Evolutionary conservation across 345 rosid species (phyloP), one percentile per base, ranked within the genome.

Genomic region (Lumnitzera racemosa): DNA sequence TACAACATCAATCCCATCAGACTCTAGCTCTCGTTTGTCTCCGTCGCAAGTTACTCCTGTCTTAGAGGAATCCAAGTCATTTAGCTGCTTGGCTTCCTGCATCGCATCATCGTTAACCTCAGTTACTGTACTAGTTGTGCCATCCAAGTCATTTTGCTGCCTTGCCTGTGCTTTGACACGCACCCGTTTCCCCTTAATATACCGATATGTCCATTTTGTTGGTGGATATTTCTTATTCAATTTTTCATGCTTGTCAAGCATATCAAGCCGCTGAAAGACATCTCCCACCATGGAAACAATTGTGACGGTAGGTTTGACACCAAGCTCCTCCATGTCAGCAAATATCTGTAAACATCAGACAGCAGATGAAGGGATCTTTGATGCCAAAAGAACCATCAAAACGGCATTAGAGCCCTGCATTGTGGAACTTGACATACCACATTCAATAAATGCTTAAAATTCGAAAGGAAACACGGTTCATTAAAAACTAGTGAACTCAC

Each of bases 291-390:
- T 86, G 15, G 70, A 55, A 57, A 89, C 86, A 49, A 78, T 78
- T 13, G 95, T 47, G 59, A 74, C 56, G 61, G 73, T 73, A 10
- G 97, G 99, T 59, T 75, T 76, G 58, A 94, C 77, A 24, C 88
- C 87, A 51, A 87, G 96, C 77, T 94, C 99, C 80, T 90, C 99
- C 99, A 94, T 94, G 70, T 94, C 97, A 53, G 96, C 99, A 78
- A 94, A 94, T 70, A 89, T 72, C 99, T 87, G 55, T 82, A 60
- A 67, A 56, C 48, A 20, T 65, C 2, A 54, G 46, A 62, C 15
- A 61, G 64, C 47, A 20, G 24, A 52, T 13, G 51, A 11, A 46
- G 12, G 31, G 20, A 1, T 0, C 12, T 50, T 31, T 57, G 14
- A 57, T 57, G 43, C 11, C 8, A 53, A 53, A 53, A 25, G 17